Evolutionary conservation across 2,329 filamentous ascomycete genomes (phyloP), one percentile per base, ranked within the genome.

Genomic region (Pseudopyricularia javanii): DNA sequence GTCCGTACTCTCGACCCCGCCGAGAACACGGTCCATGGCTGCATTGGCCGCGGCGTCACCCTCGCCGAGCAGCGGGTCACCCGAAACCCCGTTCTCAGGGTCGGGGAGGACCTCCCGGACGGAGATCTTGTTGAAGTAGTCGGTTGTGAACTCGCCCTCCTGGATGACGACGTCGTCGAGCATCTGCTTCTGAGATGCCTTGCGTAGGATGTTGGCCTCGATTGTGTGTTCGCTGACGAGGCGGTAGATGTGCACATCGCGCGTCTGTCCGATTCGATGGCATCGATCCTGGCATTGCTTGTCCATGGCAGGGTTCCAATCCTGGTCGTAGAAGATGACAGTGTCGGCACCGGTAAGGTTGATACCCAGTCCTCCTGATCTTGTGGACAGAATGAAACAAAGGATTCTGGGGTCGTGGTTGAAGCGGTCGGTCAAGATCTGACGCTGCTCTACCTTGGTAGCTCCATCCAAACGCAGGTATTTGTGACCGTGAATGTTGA

Each of bases 281-380:
- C 89, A 94, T 61, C 93, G 82, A 66, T 98, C 94, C 70, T 98
- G 94, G 62, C 93, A 98, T 68, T 98, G 93, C 68, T 95, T 95
- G 72, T 98, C 93, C 93, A 98, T 98, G 51, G 94, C 93, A 0
- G 93, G 93, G 62, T 98, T 98, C 94, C 94, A 98, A 66, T 98
- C 93, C 55, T 97, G 83, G 63, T 98, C 93, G 69, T 97, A 98
- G 68, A 98, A 98, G 59, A 98, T 96, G 61, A 98, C 93, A 0
- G 91, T 95, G 66, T 97, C 93, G 5, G 93, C 93, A 49, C 93
- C 93, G 0, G 91, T 97, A 45, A 98, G 75, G 62, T 98, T 98
- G 72, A 98, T 95, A 54, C 93, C 93, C 1, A 98, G 75, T 53
- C 93, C 93, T 59, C 93, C 93, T 0, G 93, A 96, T 54, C 93